Base-by-base conservation (phyloP, 345 rosid species). In the Syzygium aqueum region DNA sequence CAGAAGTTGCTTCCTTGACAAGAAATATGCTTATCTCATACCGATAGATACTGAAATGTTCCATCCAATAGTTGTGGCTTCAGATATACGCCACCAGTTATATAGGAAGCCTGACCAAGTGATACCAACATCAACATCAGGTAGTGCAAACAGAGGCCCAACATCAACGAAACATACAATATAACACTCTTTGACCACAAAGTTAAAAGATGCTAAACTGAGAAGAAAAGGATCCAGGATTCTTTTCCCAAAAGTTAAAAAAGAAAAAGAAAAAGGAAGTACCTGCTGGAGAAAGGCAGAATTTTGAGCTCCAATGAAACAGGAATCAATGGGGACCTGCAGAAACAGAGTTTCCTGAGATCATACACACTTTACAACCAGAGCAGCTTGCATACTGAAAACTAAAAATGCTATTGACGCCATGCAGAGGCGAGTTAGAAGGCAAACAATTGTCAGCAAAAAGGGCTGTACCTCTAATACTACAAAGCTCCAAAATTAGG, bases 201-300 rank as follows among this genome's bases (percentile, higher is more conserved):
- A 61, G 73, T 61, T n/a, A 61, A 61, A 61, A 61, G 73, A 61
- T 61, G 73, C 19, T n/a, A 61, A 16, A 61, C 73, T 0, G 19
- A 61, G 15, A 19, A 73, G 49, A 37, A 5, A 73, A 37, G 7
- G 49, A 73, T 1, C 49, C 40, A 21, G 49, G 21, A 17, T 73
- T 33, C 49, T 17, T 73, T 73, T 73, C 37, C 22, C 27, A 10
- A 85, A 28, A 1, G 22, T 16, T 21, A 17, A 51, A 49, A 83
- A 43, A n/a, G 21, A 59, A 59, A 27, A 51, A 27, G 3, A 87
- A 40, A 43, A 33, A 61, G 40, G 16, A 16, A 54, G 46, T 91
- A 95, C 99, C 97, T 97, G 99, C 93, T 95, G 99, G 86, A 97
- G 91, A 91, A 96, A 96, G 61, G 99, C 97, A 77, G 99, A 96